Conservation (phyloP, 495 filamentous ascomycete species). For the Pyrenopolyporus hunteri region DNA sequence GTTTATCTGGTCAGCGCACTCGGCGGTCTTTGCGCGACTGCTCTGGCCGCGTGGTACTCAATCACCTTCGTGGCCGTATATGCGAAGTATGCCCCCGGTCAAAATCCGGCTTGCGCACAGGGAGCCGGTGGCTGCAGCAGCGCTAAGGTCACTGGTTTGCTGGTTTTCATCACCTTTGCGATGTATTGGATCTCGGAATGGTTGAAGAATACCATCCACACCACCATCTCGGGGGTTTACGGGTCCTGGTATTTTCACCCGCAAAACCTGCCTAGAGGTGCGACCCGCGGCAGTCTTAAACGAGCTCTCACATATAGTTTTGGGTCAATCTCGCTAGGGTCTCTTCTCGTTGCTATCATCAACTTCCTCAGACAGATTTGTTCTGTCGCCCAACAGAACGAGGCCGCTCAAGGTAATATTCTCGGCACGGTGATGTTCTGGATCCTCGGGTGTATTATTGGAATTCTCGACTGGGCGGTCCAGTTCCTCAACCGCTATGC, state of each 20-base stretch:
- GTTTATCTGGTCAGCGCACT: slow-evolving; percentile 84
- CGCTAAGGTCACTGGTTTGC: slow-evolving; percentile 79
- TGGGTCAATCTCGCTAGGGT: slow-evolving; percentile 86
- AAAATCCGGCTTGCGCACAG: slow-evolving; percentile 69
- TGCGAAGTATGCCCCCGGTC: slow-evolving; percentile 74
- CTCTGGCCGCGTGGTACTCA: slow-evolving; percentile 70
- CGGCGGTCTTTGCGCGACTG: slow-evolving; percentile 74
- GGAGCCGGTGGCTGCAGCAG: slow-evolving; percentile 71
- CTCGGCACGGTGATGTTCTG: slow-evolving; percentile 71
- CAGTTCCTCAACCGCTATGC: slow-evolving; percentile 83
- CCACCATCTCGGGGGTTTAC: slow-evolving; percentile 85
- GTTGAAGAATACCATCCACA: slow-evolving; percentile 91
- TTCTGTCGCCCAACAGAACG: slow-evolving; percentile 70
- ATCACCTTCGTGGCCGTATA: slow-evolving; percentile 72
- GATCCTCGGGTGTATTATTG: slow-evolving; percentile 74
- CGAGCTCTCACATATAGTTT: slow-evolving; percentile 88
- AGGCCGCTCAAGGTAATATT: slow-evolving; percentile 70
- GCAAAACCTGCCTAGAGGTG: slow-evolving; percentile 69
- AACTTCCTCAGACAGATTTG: slow-evolving; percentile 79
- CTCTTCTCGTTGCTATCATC: slow-evolving; percentile 84
- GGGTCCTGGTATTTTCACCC: slow-evolving; percentile 87
- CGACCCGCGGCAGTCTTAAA: slow-evolving; percentile 78
- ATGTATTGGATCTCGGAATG: slow-evolving; percentile 92
- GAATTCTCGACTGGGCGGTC: slow-evolving; percentile 82
- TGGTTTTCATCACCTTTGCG: slow-evolving; percentile 88